Evolutionary conservation across 257 asterid species (phyloP).

Genomic region (Leptodermis oblonga): DNA sequence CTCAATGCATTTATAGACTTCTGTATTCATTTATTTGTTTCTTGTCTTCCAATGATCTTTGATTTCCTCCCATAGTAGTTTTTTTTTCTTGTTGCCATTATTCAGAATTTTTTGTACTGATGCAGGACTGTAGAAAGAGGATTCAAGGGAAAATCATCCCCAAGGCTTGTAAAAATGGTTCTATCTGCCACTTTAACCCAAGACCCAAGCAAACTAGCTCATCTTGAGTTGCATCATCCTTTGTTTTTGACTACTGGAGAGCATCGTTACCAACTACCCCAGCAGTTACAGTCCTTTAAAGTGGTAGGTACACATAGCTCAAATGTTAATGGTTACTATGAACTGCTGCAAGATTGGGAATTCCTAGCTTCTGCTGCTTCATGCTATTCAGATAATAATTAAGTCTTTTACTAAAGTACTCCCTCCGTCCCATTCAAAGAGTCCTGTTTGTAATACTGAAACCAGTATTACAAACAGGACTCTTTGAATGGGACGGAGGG

Average conservation of each 20-base stretch:
- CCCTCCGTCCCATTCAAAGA: no score
- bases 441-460: no score
- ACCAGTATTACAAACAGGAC: no score
- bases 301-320: conserved; percentile 45
- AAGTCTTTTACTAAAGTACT: background rate
- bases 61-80: background rate
- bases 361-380: background rate
- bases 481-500: no score
- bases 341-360: background rate
- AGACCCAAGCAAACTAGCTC: conserved; percentile 88
- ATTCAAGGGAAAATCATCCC: conserved; percentile 59
- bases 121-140: conserved; percentile 85
- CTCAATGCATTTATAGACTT: background rate
- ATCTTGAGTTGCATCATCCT: conserved; percentile 86
- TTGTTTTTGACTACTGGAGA: conserved; percentile 71
- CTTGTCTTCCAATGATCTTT: background rate
- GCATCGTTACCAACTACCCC: conserved; percentile 75
- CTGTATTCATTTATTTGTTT: background rate
- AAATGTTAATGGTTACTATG: background rate
- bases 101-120: conserved; percentile 4
- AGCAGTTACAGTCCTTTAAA: conserved; percentile 67
- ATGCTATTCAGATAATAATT: background rate
- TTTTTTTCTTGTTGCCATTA: background rate
- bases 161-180: conserved; percentile 83
- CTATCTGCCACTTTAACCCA: conserved; percentile 94